phyloP scores from a whole-genome alignment of 2,329 filamentous ascomycete genomes.

The Epichloe gansuensis region DNA sequence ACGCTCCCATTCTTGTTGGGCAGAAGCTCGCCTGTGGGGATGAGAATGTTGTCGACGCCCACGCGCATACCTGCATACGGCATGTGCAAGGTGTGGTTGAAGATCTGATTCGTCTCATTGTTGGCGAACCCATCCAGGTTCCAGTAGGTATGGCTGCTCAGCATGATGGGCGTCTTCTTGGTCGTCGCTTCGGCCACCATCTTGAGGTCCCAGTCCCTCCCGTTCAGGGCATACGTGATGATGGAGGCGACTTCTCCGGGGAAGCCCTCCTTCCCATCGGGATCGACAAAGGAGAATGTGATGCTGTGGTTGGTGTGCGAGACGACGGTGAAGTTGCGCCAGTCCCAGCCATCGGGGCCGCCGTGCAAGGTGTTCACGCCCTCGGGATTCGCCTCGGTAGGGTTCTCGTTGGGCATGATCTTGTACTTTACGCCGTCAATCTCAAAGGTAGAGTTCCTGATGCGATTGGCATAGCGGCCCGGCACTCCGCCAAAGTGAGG shows the following conservation, averaged over 20 bases:
- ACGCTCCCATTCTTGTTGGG: slow-evolving; percentile 54
- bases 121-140: slow-evolving; percentile 72
- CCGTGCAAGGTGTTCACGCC: slow-evolving; percentile 58
- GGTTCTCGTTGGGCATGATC: slow-evolving; percentile 51
- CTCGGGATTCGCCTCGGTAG: slow-evolving; percentile 33
- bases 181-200: slow-evolving; percentile 61
- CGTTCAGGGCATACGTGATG: slow-evolving; percentile 59
- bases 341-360: slow-evolving; percentile 63
- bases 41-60: slow-evolving; percentile 56
- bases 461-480: slow-evolving; percentile 70
- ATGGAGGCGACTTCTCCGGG: slow-evolving; percentile 65
- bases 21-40: slow-evolving; percentile 67
- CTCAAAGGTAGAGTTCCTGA: slow-evolving; percentile 62
- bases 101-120: slow-evolving; percentile 48
- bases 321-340: slow-evolving; percentile 65
- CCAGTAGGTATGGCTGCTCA: slow-evolving; percentile 67
- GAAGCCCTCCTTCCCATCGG: slow-evolving; percentile 64
- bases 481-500: slow-evolving; percentile 62
- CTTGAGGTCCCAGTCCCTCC: slow-evolving; percentile 58
- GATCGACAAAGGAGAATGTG: slow-evolving; percentile 63
- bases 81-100: slow-evolving; percentile 62
- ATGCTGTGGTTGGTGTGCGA: slow-evolving; percentile 54
- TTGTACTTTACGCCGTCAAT: slow-evolving; percentile 52
- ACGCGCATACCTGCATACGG: slow-evolving; percentile 62
- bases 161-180: slow-evolving; percentile 72